Evolutionary conservation across 192 early-diverging fungal species (phyloP), one percentile per base, ranked within the genome.

Genomic region (Chytriomyces sp.): DNA sequence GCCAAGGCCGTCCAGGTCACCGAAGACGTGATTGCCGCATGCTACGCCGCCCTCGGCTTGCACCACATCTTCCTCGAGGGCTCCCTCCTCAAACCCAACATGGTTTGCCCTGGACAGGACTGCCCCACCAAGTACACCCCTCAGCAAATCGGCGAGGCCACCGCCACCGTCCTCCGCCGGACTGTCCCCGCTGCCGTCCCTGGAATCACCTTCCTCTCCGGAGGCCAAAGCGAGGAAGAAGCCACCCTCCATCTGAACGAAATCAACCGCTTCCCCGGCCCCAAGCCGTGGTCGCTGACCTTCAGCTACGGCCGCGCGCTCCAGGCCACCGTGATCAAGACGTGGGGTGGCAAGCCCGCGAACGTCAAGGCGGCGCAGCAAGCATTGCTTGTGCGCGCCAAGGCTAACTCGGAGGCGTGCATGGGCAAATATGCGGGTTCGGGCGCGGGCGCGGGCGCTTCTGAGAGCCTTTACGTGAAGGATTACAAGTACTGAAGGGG

Each of bases 251-350:
- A 82, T 69, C 70, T 82, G 17, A 74, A 79, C 76, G 81, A 59
- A 32, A 82, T 82, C 63, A 82, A 82, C 77, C 38, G 53, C 26
- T 36, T 64, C 56, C 37, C 55, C 4, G 65, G 39, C 12, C 19
- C 60, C 33, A 41, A 59, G 54, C 79, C 79, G 33, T 82, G 81
- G 81, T 39, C 81, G 6, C 65, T 82, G 38, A 80, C 81, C 26
- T 82, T 82, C 68, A 77, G 75, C 30, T 82, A 79, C 55, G 81
- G 81, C 28, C 73, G 81, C 52, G 81, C 81, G 6, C 72, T 82
- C 31, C 81, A 82, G 73, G 79, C 77, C 12, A 71, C 77, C n/a
- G 72, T 70, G 39, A 60, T 82, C 59, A 82, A 79, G 75, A 58
- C 62, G 5, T 82, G 81, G 81, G 44, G 25, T 19, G 81, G 81